Evolutionary conservation across 2,329 filamentous ascomycete species (phyloP).

Genomic region (Eutypa lata): DNA sequence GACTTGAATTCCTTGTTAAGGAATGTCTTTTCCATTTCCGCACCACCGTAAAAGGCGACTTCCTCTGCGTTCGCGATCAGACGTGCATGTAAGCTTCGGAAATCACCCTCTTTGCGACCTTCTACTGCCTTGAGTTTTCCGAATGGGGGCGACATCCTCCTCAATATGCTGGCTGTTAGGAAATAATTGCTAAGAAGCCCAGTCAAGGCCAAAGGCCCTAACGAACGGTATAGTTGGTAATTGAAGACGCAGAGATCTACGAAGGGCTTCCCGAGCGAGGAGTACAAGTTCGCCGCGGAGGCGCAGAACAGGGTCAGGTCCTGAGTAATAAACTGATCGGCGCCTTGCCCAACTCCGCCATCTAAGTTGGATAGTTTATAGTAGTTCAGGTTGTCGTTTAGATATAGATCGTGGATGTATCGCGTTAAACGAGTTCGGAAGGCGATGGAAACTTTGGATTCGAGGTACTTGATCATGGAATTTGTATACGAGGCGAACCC

Average conservation of each 20-base stretch:
- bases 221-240: constrained; percentile 89
- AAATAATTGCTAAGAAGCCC: constrained; percentile 92
- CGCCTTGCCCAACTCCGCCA: constrained; percentile 84
- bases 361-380: constrained; percentile 94
- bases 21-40: constrained; percentile 91
- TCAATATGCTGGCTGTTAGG: constrained; percentile 83
- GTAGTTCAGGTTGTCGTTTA: constrained; percentile 92
- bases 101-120: constrained; percentile 91
- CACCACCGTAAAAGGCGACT: constrained; percentile 94
- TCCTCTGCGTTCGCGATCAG: constrained; percentile 97
- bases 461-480: constrained; percentile 97
- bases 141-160: constrained; percentile 88
- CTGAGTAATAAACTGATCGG: constrained; percentile 96
- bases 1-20: constrained; percentile 90
- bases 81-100: constrained; percentile 84
- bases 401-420: constrained; percentile 95
- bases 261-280: constrained; percentile 93
- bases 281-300: constrained; percentile 88
- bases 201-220: constrained; percentile 82
- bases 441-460: constrained; percentile 96
- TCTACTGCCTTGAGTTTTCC: constrained; percentile 96
- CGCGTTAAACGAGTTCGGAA: constrained; percentile 92
- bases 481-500: constrained; percentile 96
- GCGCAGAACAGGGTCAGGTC: constrained; percentile 95
- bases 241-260: constrained; percentile 98